Conservation (phyloP, 495 filamentous ascomycete genomes). For the Saxophila tyrrhenica region DNA sequence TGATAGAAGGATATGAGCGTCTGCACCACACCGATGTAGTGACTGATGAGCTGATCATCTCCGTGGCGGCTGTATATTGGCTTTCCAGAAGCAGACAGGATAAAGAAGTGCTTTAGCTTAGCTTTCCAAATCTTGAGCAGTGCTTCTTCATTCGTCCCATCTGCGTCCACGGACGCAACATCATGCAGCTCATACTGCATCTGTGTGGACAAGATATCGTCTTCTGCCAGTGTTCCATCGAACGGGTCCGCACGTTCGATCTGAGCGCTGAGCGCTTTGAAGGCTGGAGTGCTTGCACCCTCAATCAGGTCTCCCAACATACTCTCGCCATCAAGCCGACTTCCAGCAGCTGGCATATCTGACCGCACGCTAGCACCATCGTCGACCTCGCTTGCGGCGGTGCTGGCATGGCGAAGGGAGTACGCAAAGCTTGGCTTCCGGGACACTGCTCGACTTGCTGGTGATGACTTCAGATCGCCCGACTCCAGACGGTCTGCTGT, state of each 20-base stretch:
- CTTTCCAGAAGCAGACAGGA: slow-evolving; percentile 94
- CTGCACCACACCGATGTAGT: slow-evolving; percentile 91
- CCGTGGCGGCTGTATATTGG: slow-evolving; percentile 94
- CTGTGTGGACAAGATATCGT: slow-evolving; percentile 40
- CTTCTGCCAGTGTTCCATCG: slow-evolving; percentile 38
- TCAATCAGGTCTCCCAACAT: slow-evolving; percentile 59
- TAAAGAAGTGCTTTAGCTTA: slow-evolving; percentile 92
- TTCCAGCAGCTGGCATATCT: slow-evolving; percentile 61
- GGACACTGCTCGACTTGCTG: slow-evolving; percentile 23
- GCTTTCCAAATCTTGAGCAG: slow-evolving; percentile 66
- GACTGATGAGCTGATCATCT: slow-evolving; percentile 74
- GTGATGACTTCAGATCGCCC: slow-evolving; percentile 25
- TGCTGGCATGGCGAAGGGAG: slow-evolving; percentile 37
- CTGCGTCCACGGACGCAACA: slow-evolving; percentile 50
- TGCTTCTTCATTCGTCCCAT: slow-evolving; percentile 48
- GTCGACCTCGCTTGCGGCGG: slow-evolving; percentile 51
- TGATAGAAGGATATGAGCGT: slow-evolving; percentile 97
- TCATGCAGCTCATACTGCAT: slow-evolving; percentile 72
- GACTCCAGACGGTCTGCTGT: slow-evolving; percentile 55
- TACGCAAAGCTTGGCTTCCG: slow-evolving; percentile 32
- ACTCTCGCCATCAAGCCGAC: slow-evolving; percentile 68
- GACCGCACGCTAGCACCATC: slow-evolving; percentile 79
- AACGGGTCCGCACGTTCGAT: slow-evolving; percentile 48
- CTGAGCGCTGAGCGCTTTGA: slow-evolving; percentile 47
- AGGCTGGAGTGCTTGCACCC: slow-evolving; percentile 44